A percentile compares a stretch with the other conserved stretches of the same genome.
These are phyloP conservation scores for Gloeopeniophorella convolvens DNA, from an alignment of 768 basidiomycete species.

Conservation along the genomic window DNA sequence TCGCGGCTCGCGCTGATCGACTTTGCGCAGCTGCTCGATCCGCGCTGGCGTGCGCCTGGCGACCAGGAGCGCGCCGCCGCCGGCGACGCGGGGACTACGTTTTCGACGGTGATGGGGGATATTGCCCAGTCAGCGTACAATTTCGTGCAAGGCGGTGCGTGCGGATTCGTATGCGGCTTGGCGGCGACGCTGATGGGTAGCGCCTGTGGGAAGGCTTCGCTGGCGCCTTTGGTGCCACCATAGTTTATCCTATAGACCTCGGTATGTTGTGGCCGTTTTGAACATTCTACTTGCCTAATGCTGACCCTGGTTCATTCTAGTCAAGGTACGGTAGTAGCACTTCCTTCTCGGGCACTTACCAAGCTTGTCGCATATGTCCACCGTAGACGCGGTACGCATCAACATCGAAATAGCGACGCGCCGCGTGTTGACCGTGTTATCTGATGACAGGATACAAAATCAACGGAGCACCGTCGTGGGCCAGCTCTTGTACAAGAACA, in stretches of 20 bases:
- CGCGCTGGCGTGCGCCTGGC: conserved; percentile 75
- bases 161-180: conserved; percentile 17
- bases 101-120: conserved; percentile 44
- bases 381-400: conserved; percentile 52
- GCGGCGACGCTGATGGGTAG: not conserved
- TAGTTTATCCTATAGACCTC: conserved; percentile 95
- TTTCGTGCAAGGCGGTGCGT: conserved; percentile 77
- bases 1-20: conserved; percentile 80
- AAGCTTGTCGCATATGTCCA: not conserved
- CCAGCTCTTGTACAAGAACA: conserved; percentile 95
- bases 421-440: not conserved
- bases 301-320: conserved; percentile 32
- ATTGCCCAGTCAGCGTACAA: conserved; percentile 73
- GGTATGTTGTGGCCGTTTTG: conserved; percentile 41
- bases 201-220: conserved; percentile 59
- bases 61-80: conserved; percentile 37
- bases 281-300: conserved; percentile 1
- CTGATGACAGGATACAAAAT: conserved; percentile 77
- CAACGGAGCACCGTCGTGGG: conserved; percentile 96
- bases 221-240: conserved; percentile 93
- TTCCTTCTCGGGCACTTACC: not conserved
- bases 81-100: conserved; percentile 24
- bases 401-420: not conserved
- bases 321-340: conserved; percentile 51
- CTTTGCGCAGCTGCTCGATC: conserved; percentile 89